Base-by-base conservation (phyloP, 2,329 filamentous ascomycete species). In the Fusarium sp. region DNA sequence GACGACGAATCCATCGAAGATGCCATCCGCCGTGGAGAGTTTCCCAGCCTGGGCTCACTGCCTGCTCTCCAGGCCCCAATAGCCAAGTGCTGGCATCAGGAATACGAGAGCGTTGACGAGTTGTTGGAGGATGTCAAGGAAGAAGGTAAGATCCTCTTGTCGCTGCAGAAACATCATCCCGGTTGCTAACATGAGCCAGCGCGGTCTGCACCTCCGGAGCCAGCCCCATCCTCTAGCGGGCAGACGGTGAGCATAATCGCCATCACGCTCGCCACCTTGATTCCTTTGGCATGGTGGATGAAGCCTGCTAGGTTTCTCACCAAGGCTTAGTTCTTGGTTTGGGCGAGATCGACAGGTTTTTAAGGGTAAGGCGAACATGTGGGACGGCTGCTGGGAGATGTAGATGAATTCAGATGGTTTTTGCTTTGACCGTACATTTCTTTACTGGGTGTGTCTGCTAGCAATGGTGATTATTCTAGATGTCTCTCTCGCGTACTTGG, bases 261-360 rank as follows among this genome's bases (percentile, higher is more conserved):
- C 41, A 27, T 49, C 4, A 42, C 19, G 10, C 15, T 35, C 29
- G 36, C 36, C 2, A 21, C 27, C 15, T 15, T 49, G 25, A 11
- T 49, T 23, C 47, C 47, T 14, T 33, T 49, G 15, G 21, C 41
- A 19, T 49, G 47, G 47, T 49, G 47, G 47, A 42, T 49, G 37
- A 41, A 31, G 32, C 13, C 27, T n/a, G 14, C 15, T 6, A 45
- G 23, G 13, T 45, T 19, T 17, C 29, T 45, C 8, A 42, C n/a
- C 13, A 42, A 33, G 31, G 15, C 31, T 33, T 33, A n/a, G n/a
- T 14, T n/a, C 14, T 33, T 33, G 31, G 5, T 7, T 9, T 13
- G 27, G 2, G 11, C 13, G 27, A 13, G 7, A 29, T 10, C 9
- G 9, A 13, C 27, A 25, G 23, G 31, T 6, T 33, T 33, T 33